phyloP scores from a whole-genome alignment of 495 filamentous ascomycete genomes.

The Neurospora sp. region DNA sequence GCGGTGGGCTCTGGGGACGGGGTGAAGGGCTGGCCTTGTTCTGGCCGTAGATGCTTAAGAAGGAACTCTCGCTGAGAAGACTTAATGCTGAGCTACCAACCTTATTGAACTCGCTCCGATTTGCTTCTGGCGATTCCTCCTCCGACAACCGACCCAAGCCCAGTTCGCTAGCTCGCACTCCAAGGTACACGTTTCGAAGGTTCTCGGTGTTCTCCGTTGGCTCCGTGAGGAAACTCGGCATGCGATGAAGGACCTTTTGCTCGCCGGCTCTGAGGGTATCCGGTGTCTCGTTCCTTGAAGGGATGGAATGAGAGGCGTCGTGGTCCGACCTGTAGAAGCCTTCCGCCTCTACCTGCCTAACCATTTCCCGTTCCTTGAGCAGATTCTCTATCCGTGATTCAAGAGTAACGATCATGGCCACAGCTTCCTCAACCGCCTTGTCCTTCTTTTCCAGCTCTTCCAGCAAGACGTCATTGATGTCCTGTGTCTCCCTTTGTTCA shows the following conservation, averaged over 20 bases:
- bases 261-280: constrained; percentile 10
- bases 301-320: constrained; percentile 1
- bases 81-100: constrained; percentile 58
- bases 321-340: constrained; percentile 16
- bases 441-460: constrained; percentile 66
- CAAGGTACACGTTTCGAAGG: constrained; percentile 53
- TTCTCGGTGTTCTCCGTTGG: constrained; percentile 52
- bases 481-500: constrained; percentile 40
- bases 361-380: constrained; percentile 31
- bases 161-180: constrained; percentile 33
- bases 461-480: constrained; percentile 60
- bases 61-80: constrained; percentile 70
- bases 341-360: constrained; percentile 25
- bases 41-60: constrained; percentile 55
- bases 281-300: constrained; percentile 3
- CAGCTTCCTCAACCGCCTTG: constrained; percentile 71
- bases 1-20: neutral
- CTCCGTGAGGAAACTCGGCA: constrained; percentile 60
- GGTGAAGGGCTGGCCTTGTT: constrained; percentile 18
- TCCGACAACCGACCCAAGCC: constrained; percentile 29
- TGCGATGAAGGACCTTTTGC: constrained; percentile 31
- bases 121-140: constrained; percentile 23
- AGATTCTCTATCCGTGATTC: constrained; percentile 59
- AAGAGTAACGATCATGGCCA: constrained; percentile 64
- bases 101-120: constrained; percentile 20